Conservation (phyloP, 306 rosid genomes). For the Glycine soja region DNA sequence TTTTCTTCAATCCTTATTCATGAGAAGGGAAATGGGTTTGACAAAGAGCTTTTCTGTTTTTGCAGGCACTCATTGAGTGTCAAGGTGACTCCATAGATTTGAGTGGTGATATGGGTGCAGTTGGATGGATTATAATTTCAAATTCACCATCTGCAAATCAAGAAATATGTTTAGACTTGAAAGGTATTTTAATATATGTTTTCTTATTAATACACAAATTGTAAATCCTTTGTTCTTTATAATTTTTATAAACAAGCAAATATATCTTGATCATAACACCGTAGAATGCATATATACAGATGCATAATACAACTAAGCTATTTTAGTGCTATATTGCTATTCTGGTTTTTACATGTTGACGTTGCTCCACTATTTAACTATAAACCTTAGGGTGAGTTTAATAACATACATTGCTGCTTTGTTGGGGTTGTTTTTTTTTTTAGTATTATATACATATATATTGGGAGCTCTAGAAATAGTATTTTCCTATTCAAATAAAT, state of each 20-base stretch:
- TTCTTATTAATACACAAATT: constrained; percentile 35
- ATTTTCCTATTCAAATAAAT: neutral
- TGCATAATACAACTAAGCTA: constrained; percentile 30
- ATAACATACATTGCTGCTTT: too few relatives aligned
- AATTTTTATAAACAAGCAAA: constrained; percentile 1
- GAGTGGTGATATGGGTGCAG: constrained; percentile 93
- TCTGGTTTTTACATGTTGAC: neutral
- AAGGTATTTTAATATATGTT: constrained; percentile 60
- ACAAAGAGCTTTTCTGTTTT: constrained; percentile 38
- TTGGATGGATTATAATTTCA: constrained; percentile 80
- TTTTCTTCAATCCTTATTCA: constrained; percentile 2
- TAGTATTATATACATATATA: neutral
- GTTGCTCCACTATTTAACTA: too few relatives aligned
- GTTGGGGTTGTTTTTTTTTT: too few relatives aligned
- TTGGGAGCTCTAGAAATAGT: neutral
- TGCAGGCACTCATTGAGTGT: constrained; percentile 95
- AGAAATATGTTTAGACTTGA: constrained; percentile 83
- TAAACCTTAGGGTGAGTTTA: too few relatives aligned
- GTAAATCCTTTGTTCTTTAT: neutral
- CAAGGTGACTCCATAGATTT: constrained; percentile 94
- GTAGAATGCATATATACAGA: constrained; percentile 22
- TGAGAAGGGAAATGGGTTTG: constrained; percentile 41
- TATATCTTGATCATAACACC: constrained; percentile 31
- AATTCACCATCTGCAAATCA: constrained; percentile 65
- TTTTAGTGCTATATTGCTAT: constrained; percentile 22